Percentiles rank a stretch among this genome's conserved stretches.
phyloP scores from a whole-genome alignment of 345 rosid species.

The Abelmoschus esculentus region DNA sequence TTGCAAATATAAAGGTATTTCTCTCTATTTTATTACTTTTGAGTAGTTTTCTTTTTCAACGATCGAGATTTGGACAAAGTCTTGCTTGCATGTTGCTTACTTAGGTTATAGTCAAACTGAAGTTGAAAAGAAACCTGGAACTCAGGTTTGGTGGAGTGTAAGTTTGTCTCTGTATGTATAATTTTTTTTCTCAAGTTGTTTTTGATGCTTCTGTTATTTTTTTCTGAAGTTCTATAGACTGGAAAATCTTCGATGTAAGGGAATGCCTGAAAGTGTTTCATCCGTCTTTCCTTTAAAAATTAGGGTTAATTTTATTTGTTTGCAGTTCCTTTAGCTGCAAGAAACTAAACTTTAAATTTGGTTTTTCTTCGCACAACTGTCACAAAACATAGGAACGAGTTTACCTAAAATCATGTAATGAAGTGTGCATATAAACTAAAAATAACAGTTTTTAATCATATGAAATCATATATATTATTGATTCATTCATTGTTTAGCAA shows the following conservation, averaged over 20 bases:
- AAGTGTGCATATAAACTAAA: too few relatives aligned
- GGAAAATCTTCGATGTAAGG: neutral
- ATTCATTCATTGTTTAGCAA: too few relatives aligned
- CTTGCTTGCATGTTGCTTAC: neutral
- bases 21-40: neutral
- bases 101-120: neutral
- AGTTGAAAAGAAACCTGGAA: too few relatives aligned
- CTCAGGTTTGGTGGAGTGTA: too few relatives aligned
- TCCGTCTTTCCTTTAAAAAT: neutral
- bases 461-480: too few relatives aligned
- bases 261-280: neutral
- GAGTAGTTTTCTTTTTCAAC: neutral
- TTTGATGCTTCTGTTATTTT: neutral
- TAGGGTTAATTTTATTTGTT: neutral
- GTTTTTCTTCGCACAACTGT: too few relatives aligned
- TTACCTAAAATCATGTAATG: too few relatives aligned
- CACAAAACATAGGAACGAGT: too few relatives aligned
- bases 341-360: neutral
- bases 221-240: too few relatives aligned
- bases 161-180: too few relatives aligned
- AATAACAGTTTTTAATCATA: too few relatives aligned
- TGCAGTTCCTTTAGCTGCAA: neutral
- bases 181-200: too few relatives aligned
- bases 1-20: constrained; percentile 1
- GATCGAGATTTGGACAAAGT: neutral